Evolutionary conservation across 2,329 filamentous ascomycete genomes (phyloP).

Genomic region (Capronia epimyces): DNA sequence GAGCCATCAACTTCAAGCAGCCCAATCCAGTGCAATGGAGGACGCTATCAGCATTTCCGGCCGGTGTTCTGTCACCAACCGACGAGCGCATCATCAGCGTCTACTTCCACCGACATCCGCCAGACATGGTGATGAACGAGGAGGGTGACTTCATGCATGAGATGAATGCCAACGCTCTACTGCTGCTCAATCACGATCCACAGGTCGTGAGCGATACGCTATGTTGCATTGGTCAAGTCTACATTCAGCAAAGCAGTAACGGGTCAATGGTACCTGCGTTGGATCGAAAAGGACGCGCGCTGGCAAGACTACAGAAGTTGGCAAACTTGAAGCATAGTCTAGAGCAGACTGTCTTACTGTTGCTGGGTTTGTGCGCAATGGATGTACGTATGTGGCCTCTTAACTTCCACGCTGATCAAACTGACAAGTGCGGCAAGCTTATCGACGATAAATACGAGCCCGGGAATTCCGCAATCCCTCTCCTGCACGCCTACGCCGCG

Average conservation of each 20-base stretch:
- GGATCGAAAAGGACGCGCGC: not conserved
- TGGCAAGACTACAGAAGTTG: not conserved
- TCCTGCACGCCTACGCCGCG: not conserved
- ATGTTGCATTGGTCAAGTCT: conserved; percentile 29
- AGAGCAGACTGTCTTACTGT: not conserved
- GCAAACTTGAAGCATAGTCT: not conserved
- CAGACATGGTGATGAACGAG: conserved; percentile 30
- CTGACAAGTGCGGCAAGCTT: not conserved
- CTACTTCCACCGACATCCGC: conserved; percentile 33
- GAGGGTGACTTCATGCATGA: conserved; percentile 33
- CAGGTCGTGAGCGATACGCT: conserved; percentile 30
- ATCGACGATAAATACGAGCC: not conserved
- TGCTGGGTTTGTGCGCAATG: not conserved
- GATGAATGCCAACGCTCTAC: conserved; percentile 34
- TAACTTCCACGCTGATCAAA: not conserved
- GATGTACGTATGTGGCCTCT: not conserved
- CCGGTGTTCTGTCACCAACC: not conserved
- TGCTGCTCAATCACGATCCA: conserved; percentile 31
- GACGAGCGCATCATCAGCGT: no score
- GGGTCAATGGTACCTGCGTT: not conserved
- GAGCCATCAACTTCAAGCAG: no score
- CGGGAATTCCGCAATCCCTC: not conserved
- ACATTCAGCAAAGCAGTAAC: not conserved
- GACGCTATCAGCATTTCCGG: not conserved
- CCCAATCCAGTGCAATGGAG: not conserved